Evolutionary conservation across 352 stramenopile species (phyloP).

Genomic region (Pythium aristosporum): DNA sequence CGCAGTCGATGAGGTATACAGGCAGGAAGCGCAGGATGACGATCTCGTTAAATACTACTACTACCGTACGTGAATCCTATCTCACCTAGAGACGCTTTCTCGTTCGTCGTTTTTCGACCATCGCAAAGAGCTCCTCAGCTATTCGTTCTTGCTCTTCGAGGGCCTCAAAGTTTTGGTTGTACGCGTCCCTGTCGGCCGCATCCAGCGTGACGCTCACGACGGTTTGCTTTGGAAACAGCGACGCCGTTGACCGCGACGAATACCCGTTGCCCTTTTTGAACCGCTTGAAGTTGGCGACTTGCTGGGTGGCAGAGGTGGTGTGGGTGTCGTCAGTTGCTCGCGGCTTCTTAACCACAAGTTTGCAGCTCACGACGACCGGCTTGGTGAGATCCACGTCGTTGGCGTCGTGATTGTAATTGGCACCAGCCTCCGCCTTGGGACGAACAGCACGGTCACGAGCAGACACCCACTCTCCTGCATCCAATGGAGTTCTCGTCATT

Average conservation of each 20-base stretch:
- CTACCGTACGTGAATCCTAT: neutral
- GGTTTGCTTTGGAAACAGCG: slow-evolving; percentile 53
- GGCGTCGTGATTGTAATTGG: neutral
- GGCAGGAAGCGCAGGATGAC: neutral
- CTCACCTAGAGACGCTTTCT: slow-evolving; percentile 46
- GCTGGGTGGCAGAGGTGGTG: slow-evolving; percentile 14
- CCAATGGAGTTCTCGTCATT: neutral
- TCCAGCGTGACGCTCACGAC: slow-evolving; percentile 64
- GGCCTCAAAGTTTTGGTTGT: slow-evolving; percentile 60
- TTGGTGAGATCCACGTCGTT: neutral
- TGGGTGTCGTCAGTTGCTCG: neutral
- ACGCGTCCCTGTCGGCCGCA: slow-evolving; percentile 50
- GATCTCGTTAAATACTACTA: slow-evolving; percentile 10
- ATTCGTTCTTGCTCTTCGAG: slow-evolving; percentile 84
- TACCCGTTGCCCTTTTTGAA: slow-evolving; percentile 81
- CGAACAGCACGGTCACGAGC: slow-evolving; percentile 12
- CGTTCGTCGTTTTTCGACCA: slow-evolving; percentile 60
- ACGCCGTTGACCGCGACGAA: slow-evolving; percentile 35
- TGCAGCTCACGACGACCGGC: slow-evolving; percentile 49
- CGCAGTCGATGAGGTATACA: neutral
- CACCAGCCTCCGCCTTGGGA: neutral
- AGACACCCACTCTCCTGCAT: slow-evolving; percentile 14
- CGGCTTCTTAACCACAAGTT: slow-evolving; percentile 50
- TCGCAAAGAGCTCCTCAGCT: slow-evolving; percentile 80
- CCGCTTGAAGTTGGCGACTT: slow-evolving; percentile 66